Conservation (phyloP, 2,329 filamentous ascomycete genomes). For the Fusarium lateritium region DNA sequence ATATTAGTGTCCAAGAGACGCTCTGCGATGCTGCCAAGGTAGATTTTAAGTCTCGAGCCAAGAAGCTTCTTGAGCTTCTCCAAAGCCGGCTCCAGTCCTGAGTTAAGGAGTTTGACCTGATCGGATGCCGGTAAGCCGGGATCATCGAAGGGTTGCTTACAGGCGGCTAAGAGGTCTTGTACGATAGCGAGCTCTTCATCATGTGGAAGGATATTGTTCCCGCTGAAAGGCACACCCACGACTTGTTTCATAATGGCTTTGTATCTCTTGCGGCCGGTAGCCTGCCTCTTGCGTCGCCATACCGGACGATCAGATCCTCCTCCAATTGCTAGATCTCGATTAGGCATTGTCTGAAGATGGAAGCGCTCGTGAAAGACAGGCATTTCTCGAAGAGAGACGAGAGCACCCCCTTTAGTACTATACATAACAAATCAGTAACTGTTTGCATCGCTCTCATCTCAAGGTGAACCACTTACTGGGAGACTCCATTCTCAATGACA, state of each 20-base stretch:
- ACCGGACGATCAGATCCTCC: conserved; percentile 26
- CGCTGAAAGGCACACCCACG: conserved; percentile 55
- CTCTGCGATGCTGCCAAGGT: conserved; percentile 51
- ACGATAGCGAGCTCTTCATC: conserved; percentile 50
- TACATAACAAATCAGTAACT: not conserved
- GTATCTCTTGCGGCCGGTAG: conserved; percentile 49
- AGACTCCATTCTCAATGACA: conserved; percentile 58
- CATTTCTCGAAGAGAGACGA: conserved; percentile 47
- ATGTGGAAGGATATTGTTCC: conserved; percentile 46
- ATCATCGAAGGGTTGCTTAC: conserved; percentile 42
- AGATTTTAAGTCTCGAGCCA: conserved; percentile 44
- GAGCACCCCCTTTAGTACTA: conserved; percentile 47
- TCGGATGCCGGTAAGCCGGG: conserved; percentile 26
- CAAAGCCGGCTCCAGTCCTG: conserved; percentile 30
- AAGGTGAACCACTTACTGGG: conserved; percentile 49
- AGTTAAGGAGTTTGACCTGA: conserved; percentile 29
- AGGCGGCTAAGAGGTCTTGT: conserved; percentile 47
- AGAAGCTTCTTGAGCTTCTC: conserved; percentile 48
- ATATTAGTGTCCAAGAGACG: conserved; percentile 49
- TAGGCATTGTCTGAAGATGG: conserved; percentile 40
- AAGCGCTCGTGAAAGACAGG: conserved; percentile 39
- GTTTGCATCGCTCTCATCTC: not conserved
- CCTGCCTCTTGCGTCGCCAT: conserved; percentile 32
- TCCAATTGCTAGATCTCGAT: conserved; percentile 34
- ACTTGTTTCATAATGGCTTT: conserved; percentile 60